Percentiles rank a stretch among this genome's conserved stretches.
Conservation (phyloP, 2,329 filamentous ascomycete genomes). For the Talaromyces piceae region DNA sequence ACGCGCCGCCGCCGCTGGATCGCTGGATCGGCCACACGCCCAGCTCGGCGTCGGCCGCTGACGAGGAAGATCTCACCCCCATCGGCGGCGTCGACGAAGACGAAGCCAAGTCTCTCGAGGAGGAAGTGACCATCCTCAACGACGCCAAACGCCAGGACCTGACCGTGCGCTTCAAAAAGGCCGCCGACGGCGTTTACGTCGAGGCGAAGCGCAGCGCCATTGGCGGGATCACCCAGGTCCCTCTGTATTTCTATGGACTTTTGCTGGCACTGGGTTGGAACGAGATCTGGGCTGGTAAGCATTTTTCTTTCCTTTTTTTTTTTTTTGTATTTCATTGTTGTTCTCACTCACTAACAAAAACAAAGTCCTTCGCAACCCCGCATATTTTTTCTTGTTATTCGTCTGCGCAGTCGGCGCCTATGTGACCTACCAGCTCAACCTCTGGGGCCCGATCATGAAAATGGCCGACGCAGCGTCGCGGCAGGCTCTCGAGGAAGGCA, state of each 20-base stretch:
- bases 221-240: slow-evolving; percentile 87
- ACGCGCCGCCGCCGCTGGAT: slow-evolving; percentile 70
- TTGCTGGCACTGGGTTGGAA: slow-evolving; percentile 96
- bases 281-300: slow-evolving; percentile 84
- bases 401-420: slow-evolving; percentile 71
- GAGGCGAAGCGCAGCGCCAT: slow-evolving; percentile 97
- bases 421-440: slow-evolving; percentile 84
- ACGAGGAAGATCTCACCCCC: slow-evolving; percentile 81
- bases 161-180: slow-evolving; percentile 94
- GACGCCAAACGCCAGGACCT: slow-evolving; percentile 88
- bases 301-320: background rate
- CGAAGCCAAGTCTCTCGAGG: slow-evolving; percentile 86
- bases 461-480: slow-evolving; percentile 84
- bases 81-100: slow-evolving; percentile 94
- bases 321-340: background rate
- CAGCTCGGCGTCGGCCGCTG: slow-evolving; percentile 63
- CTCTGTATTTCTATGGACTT: slow-evolving; percentile 87
- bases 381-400: slow-evolving; percentile 85
- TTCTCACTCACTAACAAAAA: background rate
- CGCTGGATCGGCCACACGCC: slow-evolving; percentile 77
- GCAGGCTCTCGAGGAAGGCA: slow-evolving; percentile 85
- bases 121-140: slow-evolving; percentile 91
- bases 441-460: slow-evolving; percentile 91
- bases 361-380: slow-evolving; percentile 81
- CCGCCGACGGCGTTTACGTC: slow-evolving; percentile 93